These are phyloP conservation scores for Akanthomyces dipterigenus DNA, from an alignment of 2,329 filamentous ascomycete genomes.

Conservation along the genomic window DNA sequence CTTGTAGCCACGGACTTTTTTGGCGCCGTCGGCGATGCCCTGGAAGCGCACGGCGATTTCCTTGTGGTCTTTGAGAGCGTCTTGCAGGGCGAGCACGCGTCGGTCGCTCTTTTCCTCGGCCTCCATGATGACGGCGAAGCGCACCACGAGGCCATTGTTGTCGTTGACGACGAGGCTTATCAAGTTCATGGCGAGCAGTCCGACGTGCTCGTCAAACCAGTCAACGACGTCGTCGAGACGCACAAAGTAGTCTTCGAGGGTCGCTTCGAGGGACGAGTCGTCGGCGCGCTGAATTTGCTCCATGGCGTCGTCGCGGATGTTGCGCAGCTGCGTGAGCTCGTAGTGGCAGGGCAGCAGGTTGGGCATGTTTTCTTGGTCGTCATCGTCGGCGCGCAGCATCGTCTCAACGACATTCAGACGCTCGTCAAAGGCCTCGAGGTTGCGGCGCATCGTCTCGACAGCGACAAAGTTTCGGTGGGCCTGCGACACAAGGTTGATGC, in stretches of 20 bases:
- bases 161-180: conserved; percentile 81
- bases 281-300: conserved; percentile 81
- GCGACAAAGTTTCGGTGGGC: conserved; percentile 95
- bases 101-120: conserved; percentile 96
- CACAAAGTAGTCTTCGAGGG: conserved; percentile 83
- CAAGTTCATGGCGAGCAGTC: conserved; percentile 79
- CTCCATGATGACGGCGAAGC: conserved; percentile 85
- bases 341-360: conserved; percentile 87
- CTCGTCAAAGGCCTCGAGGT: conserved; percentile 80
- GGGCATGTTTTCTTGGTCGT: conserved; percentile 81
- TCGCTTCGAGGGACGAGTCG: conserved; percentile 68
- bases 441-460: conserved; percentile 86
- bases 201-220: conserved; percentile 94
- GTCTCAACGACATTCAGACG: conserved; percentile 68
- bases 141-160: conserved; percentile 83
- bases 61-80: conserved; percentile 91
- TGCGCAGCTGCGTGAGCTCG: conserved; percentile 82
- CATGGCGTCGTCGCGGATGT: conserved; percentile 94
- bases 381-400: conserved; percentile 76
- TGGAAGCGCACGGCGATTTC: conserved; percentile 91
- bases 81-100: conserved; percentile 82
- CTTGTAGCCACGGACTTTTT: conserved; percentile 91
- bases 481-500: conserved; percentile 85
- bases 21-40: conserved; percentile 88
- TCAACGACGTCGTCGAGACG: conserved; percentile 81